phyloP scores from a whole-genome alignment of 2,329 filamentous ascomycete genomes.

The Xylariaceae sp. region DNA sequence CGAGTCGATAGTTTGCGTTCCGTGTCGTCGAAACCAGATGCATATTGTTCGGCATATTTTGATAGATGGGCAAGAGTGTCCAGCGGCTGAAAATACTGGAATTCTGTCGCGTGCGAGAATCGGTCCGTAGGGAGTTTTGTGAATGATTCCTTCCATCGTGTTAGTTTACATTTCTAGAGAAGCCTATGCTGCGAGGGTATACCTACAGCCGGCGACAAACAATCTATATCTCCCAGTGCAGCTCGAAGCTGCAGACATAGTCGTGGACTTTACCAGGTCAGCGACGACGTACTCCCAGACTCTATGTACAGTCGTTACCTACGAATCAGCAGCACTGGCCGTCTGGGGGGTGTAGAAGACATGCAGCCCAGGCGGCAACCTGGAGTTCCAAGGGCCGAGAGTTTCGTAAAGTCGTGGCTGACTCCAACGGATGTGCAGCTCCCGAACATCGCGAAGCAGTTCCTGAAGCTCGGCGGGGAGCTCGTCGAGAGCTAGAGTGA shows the following conservation, averaged over 20 bases:
- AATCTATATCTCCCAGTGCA: constrained; percentile 33
- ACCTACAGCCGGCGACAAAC: constrained; percentile 32
- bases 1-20: constrained; percentile 25
- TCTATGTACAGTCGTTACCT: constrained; percentile 6
- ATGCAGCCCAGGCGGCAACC: constrained; percentile 75
- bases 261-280: constrained; percentile 21
- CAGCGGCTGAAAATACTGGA: constrained; percentile 66
- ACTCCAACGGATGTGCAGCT: constrained; percentile 78
- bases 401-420: constrained; percentile 51
- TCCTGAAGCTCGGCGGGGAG: constrained; percentile 61
- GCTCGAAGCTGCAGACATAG: constrained; percentile 31
- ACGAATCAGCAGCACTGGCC: constrained; percentile 25
- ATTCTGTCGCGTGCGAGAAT: constrained; percentile 56
- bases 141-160: constrained; percentile 54
- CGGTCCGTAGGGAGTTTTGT: constrained; percentile 49
- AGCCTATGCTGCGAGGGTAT: not conserved
- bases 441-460: constrained; percentile 58
- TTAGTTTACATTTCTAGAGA: constrained; percentile 28
- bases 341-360: constrained; percentile 62
- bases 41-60: constrained; percentile 40
- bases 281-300: not conserved
- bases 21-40: constrained; percentile 31
- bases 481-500: constrained; percentile 69
- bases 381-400: constrained; percentile 66
- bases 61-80: constrained; percentile 51